Evolutionary conservation across 2,329 filamentous ascomycete genomes (phyloP), one percentile per base, ranked within the genome.

Genomic region (Calonectria leucothoes): DNA sequence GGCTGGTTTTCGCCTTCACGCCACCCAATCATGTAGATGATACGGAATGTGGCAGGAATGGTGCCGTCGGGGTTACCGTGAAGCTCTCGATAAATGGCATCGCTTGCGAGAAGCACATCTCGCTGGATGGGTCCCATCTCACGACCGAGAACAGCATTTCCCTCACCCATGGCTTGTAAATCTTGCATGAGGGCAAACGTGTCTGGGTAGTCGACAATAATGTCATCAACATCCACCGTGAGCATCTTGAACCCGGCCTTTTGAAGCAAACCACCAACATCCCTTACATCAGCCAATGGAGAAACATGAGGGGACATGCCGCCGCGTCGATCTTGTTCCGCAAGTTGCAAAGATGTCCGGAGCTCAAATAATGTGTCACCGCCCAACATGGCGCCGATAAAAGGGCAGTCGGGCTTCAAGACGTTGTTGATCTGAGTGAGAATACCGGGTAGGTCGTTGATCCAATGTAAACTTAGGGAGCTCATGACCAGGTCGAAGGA

Each of bases 1-100:
- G 93, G 89, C 85, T 98, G 96, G 67, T 93, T 91, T 35, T 90
- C 89, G 2, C 94, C 93, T 77, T 96, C 94, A 82, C 96, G 97
- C 97, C 97, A 99, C 0, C 97, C 97, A 84, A 99, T 99, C 96
- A 98, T 98, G 84, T 97, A 98, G 74, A 99, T 98, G 79, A 98
- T 90, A 78, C 97, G 91, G 82, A 98, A 99, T 0, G 97, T 99
- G 1, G 97, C 97, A 0, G 97, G 97, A 74, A 97, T 89, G 1
- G 87, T 91, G 25, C 91, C 94, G 79, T 94, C 93, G 52, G 92
- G 90, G 80, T 97, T 95, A 23, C 94, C 96, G 84, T 99, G 95
- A 70, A 99, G 86, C 82, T 94, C 93, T 61, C 92, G 90, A 83
- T 99, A 99, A 71, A 99, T 98, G 49, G 92, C 94, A 77, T 98